phyloP scores from a whole-genome alignment of 148 eudicot genomes.

The Heliosperma pusillum region DNA sequence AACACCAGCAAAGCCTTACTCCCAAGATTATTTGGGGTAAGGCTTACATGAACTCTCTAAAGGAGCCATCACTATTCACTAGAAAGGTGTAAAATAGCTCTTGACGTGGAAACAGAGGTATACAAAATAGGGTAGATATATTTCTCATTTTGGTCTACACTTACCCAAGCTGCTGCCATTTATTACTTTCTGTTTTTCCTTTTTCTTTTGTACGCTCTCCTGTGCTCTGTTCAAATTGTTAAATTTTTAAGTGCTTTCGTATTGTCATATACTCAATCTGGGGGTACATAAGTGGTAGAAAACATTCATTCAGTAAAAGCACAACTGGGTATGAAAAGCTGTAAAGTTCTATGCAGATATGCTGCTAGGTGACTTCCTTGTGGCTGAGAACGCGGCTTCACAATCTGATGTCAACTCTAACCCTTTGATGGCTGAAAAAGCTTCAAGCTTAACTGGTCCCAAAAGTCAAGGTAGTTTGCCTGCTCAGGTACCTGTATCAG shows the following conservation, averaged over 20 bases:
- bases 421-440: constrained; percentile 45
- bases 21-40: neutral
- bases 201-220: neutral
- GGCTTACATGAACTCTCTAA: neutral
- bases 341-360: constrained; percentile 50
- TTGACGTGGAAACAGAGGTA: neutral
- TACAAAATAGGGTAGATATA: neutral
- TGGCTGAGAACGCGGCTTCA: constrained; percentile 65
- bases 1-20: no score
- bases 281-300: neutral
- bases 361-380: constrained; percentile 68
- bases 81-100: neutral
- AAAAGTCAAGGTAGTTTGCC: constrained; percentile 37
- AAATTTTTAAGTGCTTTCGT: neutral
- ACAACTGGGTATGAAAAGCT: neutral
- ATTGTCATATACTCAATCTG: neutral
- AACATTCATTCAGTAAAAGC: neutral
- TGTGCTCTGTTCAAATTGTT: neutral
- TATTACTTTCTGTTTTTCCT: neutral
- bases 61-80: neutral
- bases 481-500: constrained; percentile 29
- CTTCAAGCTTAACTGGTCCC: constrained; percentile 39
- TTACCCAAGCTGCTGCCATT: neutral
- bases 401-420: constrained; percentile 56
- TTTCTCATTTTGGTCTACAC: neutral